phyloP scores from a whole-genome alignment of 805 yeast species.

The Candida ficus region DNA sequence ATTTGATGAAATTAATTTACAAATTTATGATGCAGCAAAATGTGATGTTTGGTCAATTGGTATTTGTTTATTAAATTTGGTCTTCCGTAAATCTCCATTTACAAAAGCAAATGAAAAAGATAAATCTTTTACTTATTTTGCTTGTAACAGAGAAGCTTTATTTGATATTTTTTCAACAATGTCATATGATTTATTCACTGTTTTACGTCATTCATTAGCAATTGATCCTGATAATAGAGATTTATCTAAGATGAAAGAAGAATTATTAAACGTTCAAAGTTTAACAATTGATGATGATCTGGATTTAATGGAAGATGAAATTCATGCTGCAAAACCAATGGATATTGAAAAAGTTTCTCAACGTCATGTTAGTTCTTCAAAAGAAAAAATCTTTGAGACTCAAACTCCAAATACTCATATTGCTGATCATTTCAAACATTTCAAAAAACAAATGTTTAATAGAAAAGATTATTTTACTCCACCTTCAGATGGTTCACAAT shows the following conservation, averaged over 20 bases:
- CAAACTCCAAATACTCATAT: conserved; percentile 51
- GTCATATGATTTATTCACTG: conserved; percentile 84
- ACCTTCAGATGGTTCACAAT: conserved; percentile 63
- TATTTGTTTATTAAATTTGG: conserved; percentile 71
- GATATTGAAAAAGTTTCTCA: conserved; percentile 8
- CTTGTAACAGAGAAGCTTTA: conserved; percentile 79
- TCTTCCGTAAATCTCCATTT: conserved; percentile 88
- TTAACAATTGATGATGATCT: conserved; percentile 81
- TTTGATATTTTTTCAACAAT: conserved; percentile 89
- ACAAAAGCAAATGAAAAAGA: conserved; percentile 75
- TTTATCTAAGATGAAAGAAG: conserved; percentile 52
- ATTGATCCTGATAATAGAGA: conserved; percentile 86
- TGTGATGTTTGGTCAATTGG: conserved; percentile 91
- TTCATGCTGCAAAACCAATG: conserved; percentile 18
- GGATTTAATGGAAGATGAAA: conserved; percentile 34
- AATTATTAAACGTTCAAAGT: conserved; percentile 52
- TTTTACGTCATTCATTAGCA: conserved; percentile 68
- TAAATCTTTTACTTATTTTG: conserved; percentile 79
- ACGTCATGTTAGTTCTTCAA: conserved; percentile 1
- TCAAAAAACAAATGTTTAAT: conserved; percentile 36
- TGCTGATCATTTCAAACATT: conserved; percentile 33
- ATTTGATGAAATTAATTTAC: conserved; percentile 52
- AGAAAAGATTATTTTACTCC: conserved; percentile 78
- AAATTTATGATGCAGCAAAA: conserved; percentile 69
- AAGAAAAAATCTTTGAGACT: conserved; percentile 47